Evolutionary conservation across 306 rosid species (phyloP), one percentile per base, ranked within the genome.

Genomic region (Myrica gale): DNA sequence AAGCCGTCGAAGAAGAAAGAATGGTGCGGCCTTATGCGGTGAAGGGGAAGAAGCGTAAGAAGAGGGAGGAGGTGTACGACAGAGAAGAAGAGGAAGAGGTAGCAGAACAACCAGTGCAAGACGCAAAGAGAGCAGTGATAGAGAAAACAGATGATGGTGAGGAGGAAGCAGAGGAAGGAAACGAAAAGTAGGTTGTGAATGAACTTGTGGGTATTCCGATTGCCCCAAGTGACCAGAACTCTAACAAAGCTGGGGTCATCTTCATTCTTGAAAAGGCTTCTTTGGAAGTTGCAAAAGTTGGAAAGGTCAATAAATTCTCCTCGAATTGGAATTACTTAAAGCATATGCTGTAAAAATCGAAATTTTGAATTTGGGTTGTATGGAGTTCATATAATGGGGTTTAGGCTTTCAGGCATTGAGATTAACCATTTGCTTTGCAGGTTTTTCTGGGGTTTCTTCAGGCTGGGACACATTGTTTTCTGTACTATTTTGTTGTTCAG

Each of bases 201-300:
- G 88, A 85, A 42, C 80, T 89, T 47, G 88, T 83, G 47, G 91
- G 93, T 42, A 89, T 89, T 56, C 90, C 91, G 1, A 45, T 85
- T 15, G 82, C 74, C 62, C 88, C 89, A 9, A 74, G 43, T 42
- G 73, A 58, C 23, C 78, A 73, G 16, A 57, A 57, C 21, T 71
- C 39, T n/a, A 72, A 73, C 43, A 84, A 60, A 20, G 81, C 90
- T 15, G 87, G 86, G 53, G 90, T 86, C 16, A 81, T 86, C 44
- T 94, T 90, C 69, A 71, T 94, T 67, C 98, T 94, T 13, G 97
- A 94, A 85, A 91, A 65, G 80, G 96, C 98, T 89, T 90, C 88
- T 72, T 66, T 90, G 79, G 94, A 94, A 83, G 90, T 88, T 41
- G 97, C 88, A 74, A 91, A 91, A 85, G 97, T 91, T 45, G 98